Evolutionary conservation across 306 rosid species (phyloP).

Genomic region (Pueraria montana): DNA sequence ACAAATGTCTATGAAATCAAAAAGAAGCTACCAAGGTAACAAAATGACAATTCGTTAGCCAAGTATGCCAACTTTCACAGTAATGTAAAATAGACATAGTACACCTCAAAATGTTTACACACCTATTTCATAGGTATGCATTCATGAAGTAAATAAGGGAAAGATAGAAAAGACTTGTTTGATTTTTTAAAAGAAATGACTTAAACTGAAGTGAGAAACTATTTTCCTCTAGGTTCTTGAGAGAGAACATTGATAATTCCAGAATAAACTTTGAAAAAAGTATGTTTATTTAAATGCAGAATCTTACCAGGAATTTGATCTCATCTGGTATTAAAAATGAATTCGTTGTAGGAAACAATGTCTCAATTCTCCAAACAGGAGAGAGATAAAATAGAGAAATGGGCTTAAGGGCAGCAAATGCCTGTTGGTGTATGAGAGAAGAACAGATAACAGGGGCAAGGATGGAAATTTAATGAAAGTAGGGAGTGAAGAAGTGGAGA

Average conservation of each 20-base stretch:
- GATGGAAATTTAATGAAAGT: neutral
- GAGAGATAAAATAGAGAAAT: neutral
- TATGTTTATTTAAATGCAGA: conserved; percentile 14
- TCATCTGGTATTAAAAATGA: conserved; percentile 2
- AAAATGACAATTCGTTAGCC: conserved; percentile 46
- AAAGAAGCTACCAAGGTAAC: conserved; percentile 63
- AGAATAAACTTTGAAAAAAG: neutral
- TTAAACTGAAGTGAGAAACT: neutral
- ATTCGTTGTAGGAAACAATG: neutral
- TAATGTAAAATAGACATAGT: neutral
- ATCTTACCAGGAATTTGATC: conserved; percentile 15
- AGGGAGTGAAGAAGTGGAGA: neutral
- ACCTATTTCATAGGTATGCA: neutral
- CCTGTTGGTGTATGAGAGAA: neutral
- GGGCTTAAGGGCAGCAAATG: neutral
- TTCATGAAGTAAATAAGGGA: conserved; percentile 13
- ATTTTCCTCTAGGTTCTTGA: neutral
- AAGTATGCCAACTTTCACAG: conserved; percentile 55
- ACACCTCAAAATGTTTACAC: neutral
- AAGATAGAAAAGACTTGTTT: neutral
- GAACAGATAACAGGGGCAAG: neutral
- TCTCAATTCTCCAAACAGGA: neutral
- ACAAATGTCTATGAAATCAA: conserved; percentile 68
- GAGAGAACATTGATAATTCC: neutral
- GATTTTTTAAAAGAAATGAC: neutral